Conservation (phyloP, 2,329 filamentous ascomycete species). For the Pleomassaria siparia region DNA sequence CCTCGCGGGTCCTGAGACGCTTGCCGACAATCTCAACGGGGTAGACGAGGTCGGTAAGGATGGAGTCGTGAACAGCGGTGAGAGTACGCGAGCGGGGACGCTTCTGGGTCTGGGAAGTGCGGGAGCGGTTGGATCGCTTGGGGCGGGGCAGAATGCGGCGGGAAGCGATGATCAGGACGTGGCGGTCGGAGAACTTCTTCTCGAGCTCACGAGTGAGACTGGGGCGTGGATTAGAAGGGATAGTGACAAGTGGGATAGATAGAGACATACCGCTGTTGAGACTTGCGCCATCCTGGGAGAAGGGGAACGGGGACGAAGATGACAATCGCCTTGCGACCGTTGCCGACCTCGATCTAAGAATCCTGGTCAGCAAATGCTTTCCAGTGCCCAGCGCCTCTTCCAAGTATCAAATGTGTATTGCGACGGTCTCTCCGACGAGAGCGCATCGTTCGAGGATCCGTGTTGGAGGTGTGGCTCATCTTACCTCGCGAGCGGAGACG, state of each 20-base stretch:
- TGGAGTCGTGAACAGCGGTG: constrained; percentile 97
- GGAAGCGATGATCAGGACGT: constrained; percentile 97
- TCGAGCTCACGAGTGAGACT: constrained; percentile 99
- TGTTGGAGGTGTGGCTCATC: constrained; percentile 49
- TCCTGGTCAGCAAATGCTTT: constrained; percentile 59
- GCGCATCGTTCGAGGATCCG: constrained; percentile 24
- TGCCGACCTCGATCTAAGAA: constrained; percentile 96
- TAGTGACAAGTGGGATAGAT: constrained; percentile 3
- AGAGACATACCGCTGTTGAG: constrained; percentile 92
- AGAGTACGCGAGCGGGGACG: constrained; percentile 96
- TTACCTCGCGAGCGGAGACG: constrained; percentile 98
- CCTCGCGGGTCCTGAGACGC: constrained; percentile 97
- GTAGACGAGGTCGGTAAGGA: constrained; percentile 97
- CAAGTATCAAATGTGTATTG: constrained; percentile 31
- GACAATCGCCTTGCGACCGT: constrained; percentile 99
- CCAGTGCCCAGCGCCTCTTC: constrained; percentile 61
- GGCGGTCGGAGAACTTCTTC: constrained; percentile 99
- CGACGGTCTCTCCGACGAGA: constrained; percentile 27
- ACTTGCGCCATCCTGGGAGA: constrained; percentile 97
- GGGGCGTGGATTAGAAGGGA: constrained; percentile 12
- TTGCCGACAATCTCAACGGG: constrained; percentile 99
- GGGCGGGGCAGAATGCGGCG: constrained; percentile 98
- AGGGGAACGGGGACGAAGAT: constrained; percentile 99
- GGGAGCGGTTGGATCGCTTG: constrained; percentile 95
- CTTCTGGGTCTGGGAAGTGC: constrained; percentile 98